phyloP scores from a whole-genome alignment of 768 basidiomycete genomes.

The Rhodotorula paludigena region DNA sequence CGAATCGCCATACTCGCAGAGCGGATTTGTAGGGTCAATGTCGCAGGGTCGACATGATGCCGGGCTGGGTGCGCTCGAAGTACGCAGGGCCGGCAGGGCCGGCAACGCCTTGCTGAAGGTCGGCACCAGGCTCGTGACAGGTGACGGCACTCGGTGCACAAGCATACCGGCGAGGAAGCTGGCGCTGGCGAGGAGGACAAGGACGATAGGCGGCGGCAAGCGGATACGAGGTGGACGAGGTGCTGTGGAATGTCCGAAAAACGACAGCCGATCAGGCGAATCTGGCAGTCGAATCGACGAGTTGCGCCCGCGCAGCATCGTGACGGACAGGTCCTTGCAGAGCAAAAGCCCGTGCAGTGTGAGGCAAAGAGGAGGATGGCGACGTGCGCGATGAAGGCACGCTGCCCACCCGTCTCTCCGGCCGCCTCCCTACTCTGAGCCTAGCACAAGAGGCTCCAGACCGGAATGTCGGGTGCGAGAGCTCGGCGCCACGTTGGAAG shows the following conservation, averaged over 20 bases:
- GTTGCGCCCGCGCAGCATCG: background rate
- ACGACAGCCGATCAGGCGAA: background rate
- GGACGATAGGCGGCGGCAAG: no score
- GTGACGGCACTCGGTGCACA: background rate
- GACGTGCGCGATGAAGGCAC: no score
- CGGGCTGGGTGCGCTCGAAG: background rate
- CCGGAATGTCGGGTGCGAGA: no score
- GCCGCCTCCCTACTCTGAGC: no score
- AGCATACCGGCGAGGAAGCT: background rate
- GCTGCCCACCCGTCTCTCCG: no score
- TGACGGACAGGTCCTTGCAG: background rate
- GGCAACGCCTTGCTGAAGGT: background rate
- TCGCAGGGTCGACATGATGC: slow-evolving; percentile 12
- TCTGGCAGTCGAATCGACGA: background rate
- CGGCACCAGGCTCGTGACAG: background rate
- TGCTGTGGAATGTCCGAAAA: background rate
- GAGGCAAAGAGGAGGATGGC: background rate
- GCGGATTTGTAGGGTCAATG: slow-evolving; percentile 14
- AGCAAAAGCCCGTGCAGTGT: background rate
- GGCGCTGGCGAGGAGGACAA: background rate
- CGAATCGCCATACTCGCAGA: slow-evolving; percentile 34
- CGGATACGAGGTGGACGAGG: background rate
- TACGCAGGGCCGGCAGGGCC: background rate
- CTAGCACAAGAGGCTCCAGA: no score
- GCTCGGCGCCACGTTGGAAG: no score